Conservation (phyloP, 495 filamentous ascomycete genomes). For the Trichoderma reesei region DNA sequence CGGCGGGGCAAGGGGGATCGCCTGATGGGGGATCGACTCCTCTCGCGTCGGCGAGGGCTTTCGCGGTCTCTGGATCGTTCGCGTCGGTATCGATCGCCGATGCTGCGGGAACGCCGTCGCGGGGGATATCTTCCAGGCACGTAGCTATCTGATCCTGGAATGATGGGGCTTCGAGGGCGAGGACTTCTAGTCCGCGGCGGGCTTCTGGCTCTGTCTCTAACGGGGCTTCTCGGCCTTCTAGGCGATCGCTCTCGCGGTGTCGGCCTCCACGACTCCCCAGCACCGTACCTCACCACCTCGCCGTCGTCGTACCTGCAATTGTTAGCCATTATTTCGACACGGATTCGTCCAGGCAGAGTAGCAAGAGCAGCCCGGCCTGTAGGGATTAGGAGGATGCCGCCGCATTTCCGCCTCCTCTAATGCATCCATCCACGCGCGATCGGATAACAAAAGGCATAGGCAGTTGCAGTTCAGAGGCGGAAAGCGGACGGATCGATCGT, state of each 20-base stretch:
- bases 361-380: too few species aligned
- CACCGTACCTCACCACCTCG: conserved; percentile 44
- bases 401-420: too few species aligned
- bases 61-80: conserved; percentile 17
- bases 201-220: conserved; percentile 22
- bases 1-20: conserved; percentile 25
- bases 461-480: too few species aligned
- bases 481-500: not conserved
- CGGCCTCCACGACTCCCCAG: conserved; percentile 47
- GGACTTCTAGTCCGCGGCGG: conserved; percentile 7
- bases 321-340: not conserved
- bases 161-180: conserved; percentile 8
- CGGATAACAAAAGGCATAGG: too few species aligned
- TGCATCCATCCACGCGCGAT: not conserved
- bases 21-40: conserved; percentile 26
- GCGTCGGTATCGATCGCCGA: conserved; percentile 10
- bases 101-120: conserved; percentile 8
- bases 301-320: conserved; percentile 40
- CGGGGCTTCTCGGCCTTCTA: conserved; percentile 30
- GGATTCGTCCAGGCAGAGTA: not conserved
- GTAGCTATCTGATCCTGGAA: conserved; percentile 9
- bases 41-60: conserved; percentile 16
- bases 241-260: conserved; percentile 28
- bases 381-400: too few species aligned
- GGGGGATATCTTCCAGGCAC: conserved; percentile 10